Base-by-base conservation (phyloP, 1,139 yeast species). In the Geotrichum fermentans region DNA sequence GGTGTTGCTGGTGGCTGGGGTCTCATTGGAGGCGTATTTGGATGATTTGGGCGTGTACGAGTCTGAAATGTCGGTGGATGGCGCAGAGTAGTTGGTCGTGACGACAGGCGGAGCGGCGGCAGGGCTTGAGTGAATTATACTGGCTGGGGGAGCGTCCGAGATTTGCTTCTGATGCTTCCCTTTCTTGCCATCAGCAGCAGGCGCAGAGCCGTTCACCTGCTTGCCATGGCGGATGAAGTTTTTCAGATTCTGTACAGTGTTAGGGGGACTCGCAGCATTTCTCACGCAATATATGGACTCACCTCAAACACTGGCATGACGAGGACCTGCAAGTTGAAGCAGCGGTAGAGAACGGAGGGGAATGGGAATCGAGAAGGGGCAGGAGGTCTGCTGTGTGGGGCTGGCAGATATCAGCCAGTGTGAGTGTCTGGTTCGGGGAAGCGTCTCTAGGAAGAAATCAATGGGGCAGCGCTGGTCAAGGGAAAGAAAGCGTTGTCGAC, bases 281-380 rank as follows among this genome's bases (percentile, higher is more conserved):
- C 34, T n/a, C n/a, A n/a, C n/a, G n/a, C n/a, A n/a, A n/a, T 22
- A 16, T 1, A 29, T 10, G 11, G 16, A 43, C 51, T 33, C 35
- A 48, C 51, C 13, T 43, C 47, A 30, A 48, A 48, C 33, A 48
- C 45, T 6, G 51, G 48, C 51, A 48, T 48, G 14, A n/a, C 43
- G 26, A 13, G 7, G 5, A 32, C 30, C 24, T 38, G 41, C 14
- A 40, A 32, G 32, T 29, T 22, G 21, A 13, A 13, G n/a, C 8
- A 22, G 24, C 32, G 24, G 14, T 8, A n/a, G n/a, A 32, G 20
- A 14, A 30, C 26, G 1, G 24, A 18, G 20, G 6, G 30, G 20
- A 30, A 17, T n/a, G 18, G 21, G 18, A 32, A 18, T 22, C 13
- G 10, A 22, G 36, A 20, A 20, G n/a, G 30, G 40, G 33, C 13